Base-by-base conservation (phyloP, 768 basidiomycete species). In the Pleurotus ostreatus region DNA sequence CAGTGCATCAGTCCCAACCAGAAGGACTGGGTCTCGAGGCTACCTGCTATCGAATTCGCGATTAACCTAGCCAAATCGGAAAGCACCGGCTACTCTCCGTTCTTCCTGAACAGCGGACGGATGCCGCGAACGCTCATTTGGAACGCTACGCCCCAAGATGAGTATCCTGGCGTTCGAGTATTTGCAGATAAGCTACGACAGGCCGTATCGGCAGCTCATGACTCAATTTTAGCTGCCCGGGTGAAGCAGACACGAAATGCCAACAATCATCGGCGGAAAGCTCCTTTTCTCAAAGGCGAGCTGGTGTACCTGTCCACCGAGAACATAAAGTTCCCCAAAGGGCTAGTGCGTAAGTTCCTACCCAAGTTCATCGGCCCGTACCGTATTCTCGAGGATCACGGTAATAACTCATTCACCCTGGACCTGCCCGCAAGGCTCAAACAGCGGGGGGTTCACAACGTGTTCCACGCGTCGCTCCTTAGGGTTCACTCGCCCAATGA, bases 281-380 rank as follows among this genome's bases (percentile, higher is more conserved):
- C 59, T 2, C 59, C 59, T 0, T 60, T 55, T 12, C 11, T n/a
- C 2, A 23, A 55, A 20, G 45, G n/a, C 4, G 55, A 55, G 4
- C 22, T 55, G 2, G 52, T 48, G 8, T 59, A 59, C 18, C 49
- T 73, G 0, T 68, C 67, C 1, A 69, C 68, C 1, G 49, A 63
- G 12, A 57, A 70, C 58, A 57, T 34, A 57, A 66, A 4, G 66
- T 64, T 56, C 55, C 60, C 41, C 20, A 62, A 62, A 4, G 59
- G 61, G 11, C 62, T 60, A 0, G 66, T 69, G 0, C 65, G 69
- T 0, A 75, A 75, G 46, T 71, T 73, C 47, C 65, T 74, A 55
- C 67, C 66, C 0, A 59, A 62, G 0, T 71, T 43, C 18, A 61
- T 74, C 40, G 57, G 67, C 0, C 67, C 60, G 0, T 68, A 66